Base-by-base conservation (phyloP, 768 basidiomycete genomes). In the Boletus subparvulus region DNA sequence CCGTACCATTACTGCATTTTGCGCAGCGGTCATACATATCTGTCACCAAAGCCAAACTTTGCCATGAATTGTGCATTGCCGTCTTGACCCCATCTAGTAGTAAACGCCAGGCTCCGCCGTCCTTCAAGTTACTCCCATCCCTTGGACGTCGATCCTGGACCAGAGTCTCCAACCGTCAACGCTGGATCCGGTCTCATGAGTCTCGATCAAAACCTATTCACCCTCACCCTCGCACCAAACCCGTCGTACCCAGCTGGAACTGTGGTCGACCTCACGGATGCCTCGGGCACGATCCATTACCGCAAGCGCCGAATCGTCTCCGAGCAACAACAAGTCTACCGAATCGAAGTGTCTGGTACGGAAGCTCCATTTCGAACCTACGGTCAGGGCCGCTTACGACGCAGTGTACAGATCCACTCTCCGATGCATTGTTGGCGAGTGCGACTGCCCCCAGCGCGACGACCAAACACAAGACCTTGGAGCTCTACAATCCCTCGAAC, bases 161-260 rank as follows among this genome's bases (percentile, higher is more conserved):
- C 21, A 28, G 28, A 28, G 28, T 28, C 40, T 12, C 52, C 19
- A 17, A 47, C 17, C 17, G 43, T 19, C n/a, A 28, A 37, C 52
- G 7, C 10, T 32, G 8, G 13, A 46, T 13, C 16, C 13, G 4
- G 12, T 24, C 6, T 10, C 37, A 92, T 92, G 91, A 90, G 89
- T 67, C 76, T 94, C 52, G 91, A 93, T 70, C 82, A 90, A 70
- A 93, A 92, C 69, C 76, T 94, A 12, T 94, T 93, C 75, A 93
- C 92, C 3, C 83, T 94, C 52, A 72, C 80, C 60, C 73, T 92
- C 54, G 79, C 80, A 0, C 82, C 83, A 6, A 82, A 81, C 67
- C 72, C 82, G 55, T 80, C 84, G 39, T 79, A 85, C 59, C 79
- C 82, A 12, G 76, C 77, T 61, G 65, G 61, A 2, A 55, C 62